Evolutionary conservation across 257 asterid genomes (phyloP).

Genomic region (Solanum appendiculatum): DNA sequence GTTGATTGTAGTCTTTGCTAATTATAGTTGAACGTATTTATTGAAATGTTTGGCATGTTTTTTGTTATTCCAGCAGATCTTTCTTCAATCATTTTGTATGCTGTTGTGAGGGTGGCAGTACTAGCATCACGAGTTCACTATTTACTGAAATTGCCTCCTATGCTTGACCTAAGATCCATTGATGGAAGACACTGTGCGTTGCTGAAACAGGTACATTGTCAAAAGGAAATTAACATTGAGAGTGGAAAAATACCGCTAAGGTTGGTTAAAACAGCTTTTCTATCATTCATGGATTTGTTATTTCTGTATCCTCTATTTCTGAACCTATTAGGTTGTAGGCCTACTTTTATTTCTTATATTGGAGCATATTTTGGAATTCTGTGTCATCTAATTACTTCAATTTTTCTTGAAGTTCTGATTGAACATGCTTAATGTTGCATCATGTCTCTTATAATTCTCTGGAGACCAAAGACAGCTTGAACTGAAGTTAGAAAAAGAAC

Average conservation of each 20-base stretch:
- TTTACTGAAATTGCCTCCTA: constrained; percentile 14
- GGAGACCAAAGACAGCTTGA: background rate
- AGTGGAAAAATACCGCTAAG: constrained; percentile 54
- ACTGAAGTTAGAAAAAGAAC: background rate
- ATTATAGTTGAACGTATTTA: background rate
- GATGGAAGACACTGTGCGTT: constrained; percentile 22
- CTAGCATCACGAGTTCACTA: constrained; percentile 21
- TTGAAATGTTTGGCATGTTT: background rate
- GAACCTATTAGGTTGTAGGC: background rate
- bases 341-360: background rate
- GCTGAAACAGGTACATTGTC: constrained; percentile 26
- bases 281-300: background rate
- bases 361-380: background rate
- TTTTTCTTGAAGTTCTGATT: background rate
- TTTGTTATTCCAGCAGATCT: constrained; percentile 43
- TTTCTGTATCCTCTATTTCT: background rate
- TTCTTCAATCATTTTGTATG: constrained; percentile 34
- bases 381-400: background rate
- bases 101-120: constrained; percentile 38
- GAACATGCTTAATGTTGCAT: background rate
- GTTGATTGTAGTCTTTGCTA: background rate
- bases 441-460: background rate
- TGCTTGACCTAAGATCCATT: constrained; percentile 6
- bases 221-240: constrained; percentile 17
- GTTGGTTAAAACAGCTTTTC: constrained; percentile 19